Evolutionary conservation across 1,284 basidiomycete genomes (phyloP), one percentile per base, ranked within the genome.

Genomic region (Heterobasidion annosum): DNA sequence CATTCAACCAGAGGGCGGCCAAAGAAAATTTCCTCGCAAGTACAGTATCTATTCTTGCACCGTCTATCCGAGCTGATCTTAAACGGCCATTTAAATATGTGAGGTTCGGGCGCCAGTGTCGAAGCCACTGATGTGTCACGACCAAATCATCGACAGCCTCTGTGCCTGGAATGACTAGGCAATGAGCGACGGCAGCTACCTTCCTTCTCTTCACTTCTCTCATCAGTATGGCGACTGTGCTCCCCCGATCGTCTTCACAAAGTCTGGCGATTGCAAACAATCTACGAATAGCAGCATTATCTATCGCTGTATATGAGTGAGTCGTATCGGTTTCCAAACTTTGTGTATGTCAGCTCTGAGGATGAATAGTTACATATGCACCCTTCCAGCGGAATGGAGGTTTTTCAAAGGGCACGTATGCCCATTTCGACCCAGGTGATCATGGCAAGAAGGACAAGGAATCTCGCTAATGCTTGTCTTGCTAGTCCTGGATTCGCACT

Each of bases 361-460:
- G 8, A 18, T 15, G n/a, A 25, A 25, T 57, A 74, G 72, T 56
- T 74, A 73, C 58, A 7, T 74, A 50, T 58, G 71, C 57, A 74
- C 73, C 8, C 51, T 74, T 8, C 74, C 72, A 35, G 69, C 70
- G 7, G 72, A 74, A 59, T 61, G 65, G 59, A 64, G 72, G 49
- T 71, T 75, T 54, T 74, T 75, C 62, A 64, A 60, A 54, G 67
- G 64, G 52, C 72, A 74, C 56, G 42, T 62, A 35, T 32, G 15
- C 16, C 46, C 18, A 4, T 50, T 46, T 18, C 37, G 50, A 12
- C 34, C 42, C 35, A 48, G 42, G 48, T 40, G 48, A 51, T 25
- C 3, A 25, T 25, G 3, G 25, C 25, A 25, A 25, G 25, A 25
- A 25, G 25, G 25, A 25, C 25, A 25, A 25, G 3, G 25, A 25